These are phyloP conservation scores for Schizosaccharomyces octosporus DNA, from an alignment of 805 yeast species.

Conservation along the genomic window DNA sequence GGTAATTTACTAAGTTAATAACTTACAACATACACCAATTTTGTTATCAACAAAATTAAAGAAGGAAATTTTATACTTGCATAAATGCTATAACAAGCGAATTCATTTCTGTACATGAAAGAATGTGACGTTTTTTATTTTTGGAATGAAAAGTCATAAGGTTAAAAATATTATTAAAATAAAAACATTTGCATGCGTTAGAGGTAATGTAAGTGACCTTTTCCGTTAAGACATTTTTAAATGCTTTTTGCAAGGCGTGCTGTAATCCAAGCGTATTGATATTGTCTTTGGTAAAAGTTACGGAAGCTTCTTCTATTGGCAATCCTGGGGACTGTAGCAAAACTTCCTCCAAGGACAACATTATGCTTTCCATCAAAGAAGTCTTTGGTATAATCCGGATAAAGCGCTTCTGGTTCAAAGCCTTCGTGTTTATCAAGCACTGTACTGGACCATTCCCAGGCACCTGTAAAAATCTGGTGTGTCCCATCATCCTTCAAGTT, in stretches of 20 bases:
- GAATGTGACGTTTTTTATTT: no score
- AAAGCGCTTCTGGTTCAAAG: slow-evolving; percentile 5
- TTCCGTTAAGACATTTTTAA: no score
- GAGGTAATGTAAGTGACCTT: no score
- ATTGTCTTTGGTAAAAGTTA: slow-evolving; percentile 10
- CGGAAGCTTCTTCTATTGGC: slow-evolving; percentile 8
- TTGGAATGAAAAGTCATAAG: no score
- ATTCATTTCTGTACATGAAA: no score
- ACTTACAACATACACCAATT: no score
- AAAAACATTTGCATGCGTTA: neutral
- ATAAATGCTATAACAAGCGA: no score
- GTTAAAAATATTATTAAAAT: no score
- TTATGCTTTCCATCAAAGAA: slow-evolving; percentile 10
- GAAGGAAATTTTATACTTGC: no score
- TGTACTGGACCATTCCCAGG: slow-evolving; percentile 10
- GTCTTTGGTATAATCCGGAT: slow-evolving; percentile 10
- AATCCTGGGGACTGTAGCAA: slow-evolving; percentile 9
- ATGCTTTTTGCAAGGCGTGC: slow-evolving; percentile 7
- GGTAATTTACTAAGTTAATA: no score
- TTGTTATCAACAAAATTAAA: no score
- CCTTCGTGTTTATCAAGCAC: slow-evolving; percentile 5
- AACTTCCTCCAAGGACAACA: slow-evolving; percentile 10
- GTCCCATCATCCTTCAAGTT: neutral
- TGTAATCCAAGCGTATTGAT: slow-evolving; percentile 9
- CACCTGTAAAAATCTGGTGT: slow-evolving; percentile 5